These are phyloP conservation scores for Pouteria glomerata DNA, from an alignment of 148 eudicot genomes.

Conservation along the genomic window DNA sequence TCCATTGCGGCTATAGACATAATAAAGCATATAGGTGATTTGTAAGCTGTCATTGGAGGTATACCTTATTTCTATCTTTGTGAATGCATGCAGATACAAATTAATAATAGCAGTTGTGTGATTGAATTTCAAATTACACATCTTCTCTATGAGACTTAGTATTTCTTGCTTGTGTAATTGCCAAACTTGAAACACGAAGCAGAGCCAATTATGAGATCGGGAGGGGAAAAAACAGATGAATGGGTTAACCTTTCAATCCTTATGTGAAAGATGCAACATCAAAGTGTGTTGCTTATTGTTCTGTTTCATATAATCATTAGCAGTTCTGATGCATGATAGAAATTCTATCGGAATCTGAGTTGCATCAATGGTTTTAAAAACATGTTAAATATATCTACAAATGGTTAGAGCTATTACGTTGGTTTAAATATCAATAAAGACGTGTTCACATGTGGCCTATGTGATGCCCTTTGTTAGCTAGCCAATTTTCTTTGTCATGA, in stretches of 20 bases:
- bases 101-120: not conserved
- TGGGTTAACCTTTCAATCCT: not conserved
- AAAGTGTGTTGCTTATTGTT: not conserved
- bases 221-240: not conserved
- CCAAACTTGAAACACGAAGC: not conserved
- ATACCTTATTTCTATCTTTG: not conserved
- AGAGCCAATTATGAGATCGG: not conserved
- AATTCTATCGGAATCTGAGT: not conserved
- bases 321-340: not conserved
- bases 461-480: too few species aligned
- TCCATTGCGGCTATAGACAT: not conserved
- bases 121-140: not conserved
- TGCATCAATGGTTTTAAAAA: not conserved
- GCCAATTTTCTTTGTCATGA: too few species aligned
- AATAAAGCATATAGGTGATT: not conserved
- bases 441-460: too few species aligned
- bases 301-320: not conserved
- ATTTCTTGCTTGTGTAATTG: slow-evolving; percentile 1
- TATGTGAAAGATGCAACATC: not conserved
- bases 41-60: not conserved
- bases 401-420: not conserved
- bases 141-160: not conserved
- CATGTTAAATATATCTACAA: not conserved
- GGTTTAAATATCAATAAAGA: too few species aligned
- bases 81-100: not conserved